Evolutionary conservation across 2,329 filamentous ascomycete species (phyloP), one percentile per base, ranked within the genome.

Genomic region (Cladosporium sp.): DNA sequence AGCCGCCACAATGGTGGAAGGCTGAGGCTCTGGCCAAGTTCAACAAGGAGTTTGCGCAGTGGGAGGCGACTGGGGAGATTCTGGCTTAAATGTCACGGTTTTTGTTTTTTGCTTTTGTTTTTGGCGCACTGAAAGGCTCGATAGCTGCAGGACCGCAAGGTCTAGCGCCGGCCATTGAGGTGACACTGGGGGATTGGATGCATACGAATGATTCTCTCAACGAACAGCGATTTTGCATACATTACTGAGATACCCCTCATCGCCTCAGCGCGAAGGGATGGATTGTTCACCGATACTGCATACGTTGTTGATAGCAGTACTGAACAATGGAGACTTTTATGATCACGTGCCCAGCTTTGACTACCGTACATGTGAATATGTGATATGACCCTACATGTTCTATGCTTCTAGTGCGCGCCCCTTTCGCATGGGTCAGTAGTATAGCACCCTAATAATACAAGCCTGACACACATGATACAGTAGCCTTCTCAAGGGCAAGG

Each of bases 1-100:
- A 63, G 48, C 32, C 59, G 25, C 49, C 59, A 23, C 59, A 54
- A 49, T 54, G 43, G 46, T 53, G 30, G 43, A 53, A 61, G 46
- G 58, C 32, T n/a, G 43, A 61, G 21, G 26, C 26, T 21, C 18
- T 32, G 5, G 49, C 30, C 16, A 28, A 28, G 4, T 63, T 63
- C 49, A 23, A 26, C n/a, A 63, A 54, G 49, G 32, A 25, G 28
- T 63, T 54, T 23, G 49, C 25, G 16, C 59, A 63, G 23, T 63
- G 59, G 59, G 18, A 43, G 48, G 32, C 32, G 21, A 54, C 59
- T 13, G 58, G 58, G 26, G 58, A 61, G 21, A 23, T 61, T 28
- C 14, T 61, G 26, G n/a, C 21, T 23, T 46, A n/a, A 46, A 21
- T 43, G 36, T 7, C 36, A 43, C 18, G 36, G 36, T 43, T 43